Evolutionary conservation across 306 rosid species (phyloP), one percentile per base, ranked within the genome.

Genomic region (Lupinus albus): DNA sequence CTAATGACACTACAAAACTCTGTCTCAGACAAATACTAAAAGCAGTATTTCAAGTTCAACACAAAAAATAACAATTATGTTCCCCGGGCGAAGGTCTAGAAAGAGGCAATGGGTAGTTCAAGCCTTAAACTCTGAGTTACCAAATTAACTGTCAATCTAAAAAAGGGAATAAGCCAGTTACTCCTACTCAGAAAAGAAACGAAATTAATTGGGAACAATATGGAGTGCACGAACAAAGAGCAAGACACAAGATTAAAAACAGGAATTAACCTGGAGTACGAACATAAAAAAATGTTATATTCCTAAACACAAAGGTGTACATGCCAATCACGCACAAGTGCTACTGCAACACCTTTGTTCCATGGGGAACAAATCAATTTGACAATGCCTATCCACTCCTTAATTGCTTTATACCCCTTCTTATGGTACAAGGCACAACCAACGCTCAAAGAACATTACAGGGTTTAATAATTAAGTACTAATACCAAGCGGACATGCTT

Each of bases 1-100:
- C 56, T 44, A 56, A 64, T 39, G 57, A 16, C 57, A 11, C 54
- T 39, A 47, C 1, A 41, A 72, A 38, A 21, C 36, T 46, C 46
- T 54, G 52, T 46, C 58, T 69, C 7, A 52, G 71, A 59, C 48
- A 70, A 70, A 18, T 32, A 32, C 28, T 21, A 21, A 21, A 21
- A 21, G 28, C 28, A 21, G 28, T 21, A 21, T 21, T 21, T 21
- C 28, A 21, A 21, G 28, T 21, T 21, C 28, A 21, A 21, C 28
- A 21, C 28, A 21, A 1, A 21, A 21, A 21, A 21, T 1, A 0
- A 21, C n/a, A 21, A 2, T 20, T 1, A 20, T 20, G 25, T 20
- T 21, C 28, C 28, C 28, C 3, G 28, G 28, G 28, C 28, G 28
- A 21, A 21, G 3, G 28, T 21, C 28, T 21, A 21, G 28, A 21